Evolutionary conservation across 2,329 filamentous ascomycete genomes (phyloP), one percentile per base, ranked within the genome.

Genomic region (Fusarium multiceps): DNA sequence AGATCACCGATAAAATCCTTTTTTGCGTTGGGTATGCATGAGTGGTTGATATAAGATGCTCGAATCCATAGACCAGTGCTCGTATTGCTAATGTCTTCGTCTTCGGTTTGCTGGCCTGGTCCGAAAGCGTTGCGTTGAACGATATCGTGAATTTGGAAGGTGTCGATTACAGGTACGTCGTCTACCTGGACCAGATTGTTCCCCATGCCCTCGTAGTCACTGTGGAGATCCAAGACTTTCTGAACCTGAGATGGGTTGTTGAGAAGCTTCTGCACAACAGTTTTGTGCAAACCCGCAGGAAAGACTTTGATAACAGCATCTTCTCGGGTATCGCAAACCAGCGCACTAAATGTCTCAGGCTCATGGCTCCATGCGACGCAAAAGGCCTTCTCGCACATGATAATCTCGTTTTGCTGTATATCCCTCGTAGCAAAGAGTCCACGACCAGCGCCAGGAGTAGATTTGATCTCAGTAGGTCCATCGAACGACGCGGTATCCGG

Each of bases 31-130:
- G 77, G 55, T 3, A 77, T 50, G 58, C 82, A 84, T 0, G 80
- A 81, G 62, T 84, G 82, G 48, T 84, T 84, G 60, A 82, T 78
- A 59, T 81, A 81, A 0, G 81, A 78, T 6, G 80, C 78, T 7
- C 75, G 67, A 2, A 77, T 71, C 81, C 81, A 84, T 27, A 84
- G 67, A 4, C 81, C 82, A 0, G 78, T 76, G 47, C 78, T 81
- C 2, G 79, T 70, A 32, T 78, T 79, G 6, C 72, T 71, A 0
- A 75, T 58, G 12, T 72, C 73, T 40, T 78, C 78, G 4, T 76
- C 75, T 2, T 69, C 65, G 1, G 66, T 69, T 49, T 78, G 76
- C 45, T 66, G 71, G 2, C 74, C 77, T 2, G 71, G 67, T 1
- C 80, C 80, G 40, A 79, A 80, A 2, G 75, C 77, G 41, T 80